Percentiles rank a stretch among this genome's conserved stretches.
Conservation (phyloP, 805 yeast species). For the Teunomyces panamensis region DNA sequence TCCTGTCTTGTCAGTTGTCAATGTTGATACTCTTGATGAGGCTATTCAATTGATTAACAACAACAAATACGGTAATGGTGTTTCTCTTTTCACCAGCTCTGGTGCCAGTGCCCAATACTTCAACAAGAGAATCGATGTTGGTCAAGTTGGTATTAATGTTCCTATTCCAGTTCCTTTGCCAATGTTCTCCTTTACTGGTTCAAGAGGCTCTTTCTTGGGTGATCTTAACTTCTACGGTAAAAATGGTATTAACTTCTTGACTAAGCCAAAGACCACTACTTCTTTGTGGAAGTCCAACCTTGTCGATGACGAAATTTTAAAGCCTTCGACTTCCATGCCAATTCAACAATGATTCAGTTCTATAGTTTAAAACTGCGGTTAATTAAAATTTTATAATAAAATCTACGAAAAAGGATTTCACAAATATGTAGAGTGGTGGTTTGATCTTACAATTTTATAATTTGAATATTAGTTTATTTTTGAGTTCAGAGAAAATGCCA, state of each 20-base stretch:
- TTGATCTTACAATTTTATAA: too few species aligned
- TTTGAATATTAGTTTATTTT: too few species aligned
- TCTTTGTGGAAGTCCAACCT: slow-evolving; percentile 59
- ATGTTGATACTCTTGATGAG: slow-evolving; percentile 63
- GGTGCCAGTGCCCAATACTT: slow-evolving; percentile 72
- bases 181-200: slow-evolving; percentile 78
- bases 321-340: slow-evolving; percentile 68
- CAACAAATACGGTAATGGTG: slow-evolving; percentile 66
- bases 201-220: slow-evolving; percentile 71
- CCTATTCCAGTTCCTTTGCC: slow-evolving; percentile 83
- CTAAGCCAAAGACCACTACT: slow-evolving; percentile 75
- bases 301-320: slow-evolving; percentile 42
- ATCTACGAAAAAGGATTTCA: too few species aligned
- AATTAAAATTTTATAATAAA: neutral
- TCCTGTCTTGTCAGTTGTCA: slow-evolving; percentile 65
- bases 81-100: slow-evolving; percentile 63
- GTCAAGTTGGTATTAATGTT: slow-evolving; percentile 75
- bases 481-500: too few species aligned
- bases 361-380: neutral
- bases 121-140: slow-evolving; percentile 65
- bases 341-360: slow-evolving; percentile 42
- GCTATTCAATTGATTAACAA: slow-evolving; percentile 62
- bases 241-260: slow-evolving; percentile 68
- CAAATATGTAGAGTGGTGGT: too few species aligned
- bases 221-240: slow-evolving; percentile 79